Conservation (phyloP, 306 rosid genomes). For the Trifolium dubium region DNA sequence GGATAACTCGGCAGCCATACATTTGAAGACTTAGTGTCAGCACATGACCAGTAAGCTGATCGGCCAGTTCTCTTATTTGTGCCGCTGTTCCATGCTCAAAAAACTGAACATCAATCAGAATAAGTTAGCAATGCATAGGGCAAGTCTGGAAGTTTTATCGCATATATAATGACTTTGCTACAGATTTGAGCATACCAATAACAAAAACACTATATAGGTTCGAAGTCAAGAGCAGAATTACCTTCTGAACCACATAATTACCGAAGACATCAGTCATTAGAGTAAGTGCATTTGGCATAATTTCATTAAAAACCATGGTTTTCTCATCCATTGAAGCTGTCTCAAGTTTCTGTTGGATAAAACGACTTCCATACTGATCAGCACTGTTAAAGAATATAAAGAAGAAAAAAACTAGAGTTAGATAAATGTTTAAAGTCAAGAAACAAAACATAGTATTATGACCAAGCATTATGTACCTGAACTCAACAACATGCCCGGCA, state of each 20-base stretch:
- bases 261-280: slow-evolving; percentile 97
- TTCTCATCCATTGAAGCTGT: slow-evolving; percentile 84
- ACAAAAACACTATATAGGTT: background rate
- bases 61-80: slow-evolving; percentile 90
- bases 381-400: slow-evolving; percentile 57
- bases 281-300: slow-evolving; percentile 90
- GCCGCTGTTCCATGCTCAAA: slow-evolving; percentile 85
- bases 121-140: slow-evolving; percentile 32
- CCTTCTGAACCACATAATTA: slow-evolving; percentile 97
- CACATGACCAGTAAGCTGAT: slow-evolving; percentile 82
- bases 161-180: slow-evolving; percentile 1
- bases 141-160: background rate
- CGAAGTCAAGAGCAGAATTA: slow-evolving; percentile 38
- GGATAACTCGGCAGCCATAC: slow-evolving; percentile 99
- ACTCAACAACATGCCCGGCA: slow-evolving; percentile 67
- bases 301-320: slow-evolving; percentile 90
- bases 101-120: slow-evolving; percentile 64
- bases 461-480: slow-evolving; percentile 62
- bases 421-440: slow-evolving; percentile 23
- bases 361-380: slow-evolving; percentile 95
- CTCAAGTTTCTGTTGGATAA: slow-evolving; percentile 96
- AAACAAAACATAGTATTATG: slow-evolving; percentile 30
- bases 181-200: slow-evolving; percentile 20
- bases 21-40: slow-evolving; percentile 93
- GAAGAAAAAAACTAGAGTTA: slow-evolving; percentile 8